Conservation (phyloP, 169 alveolate species). For the Plasmodium cynomolgi region DNA sequence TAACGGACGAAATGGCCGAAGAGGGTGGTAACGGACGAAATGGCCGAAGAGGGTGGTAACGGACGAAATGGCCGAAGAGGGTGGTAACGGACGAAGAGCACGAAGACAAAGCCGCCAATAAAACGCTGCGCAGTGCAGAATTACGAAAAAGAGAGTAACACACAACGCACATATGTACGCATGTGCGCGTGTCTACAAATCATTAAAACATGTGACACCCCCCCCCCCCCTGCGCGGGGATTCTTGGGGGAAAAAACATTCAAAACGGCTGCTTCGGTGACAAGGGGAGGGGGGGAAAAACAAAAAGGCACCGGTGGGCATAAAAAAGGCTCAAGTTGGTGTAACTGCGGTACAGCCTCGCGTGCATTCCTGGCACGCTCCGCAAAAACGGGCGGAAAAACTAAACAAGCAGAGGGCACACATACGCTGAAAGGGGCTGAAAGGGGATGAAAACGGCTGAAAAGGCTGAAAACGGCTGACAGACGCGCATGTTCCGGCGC, state of each 20-base stretch:
- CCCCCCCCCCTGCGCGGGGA: too few relatives aligned
- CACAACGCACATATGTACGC: neutral
- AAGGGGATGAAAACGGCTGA: neutral
- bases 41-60: too few relatives aligned
- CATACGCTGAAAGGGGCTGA: neutral
- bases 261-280: neutral
- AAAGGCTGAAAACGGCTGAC: neutral
- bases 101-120: neutral
- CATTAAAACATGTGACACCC: neutral
- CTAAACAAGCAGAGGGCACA: neutral
- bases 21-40: too few relatives aligned
- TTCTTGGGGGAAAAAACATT: neutral
- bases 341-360: neutral
- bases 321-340: neutral
- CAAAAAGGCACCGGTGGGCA: neutral
- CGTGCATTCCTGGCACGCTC: neutral
- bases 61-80: too few relatives aligned
- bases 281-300: neutral
- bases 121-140: neutral
- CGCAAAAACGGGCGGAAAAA: neutral
- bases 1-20: too few relatives aligned
- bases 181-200: neutral
- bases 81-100: neutral
- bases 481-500: neutral
- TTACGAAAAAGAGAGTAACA: neutral